Evolutionary conservation across 306 rosid species (phyloP), one percentile per base, ranked within the genome.

Genomic region (Adenanthera pavonina): DNA sequence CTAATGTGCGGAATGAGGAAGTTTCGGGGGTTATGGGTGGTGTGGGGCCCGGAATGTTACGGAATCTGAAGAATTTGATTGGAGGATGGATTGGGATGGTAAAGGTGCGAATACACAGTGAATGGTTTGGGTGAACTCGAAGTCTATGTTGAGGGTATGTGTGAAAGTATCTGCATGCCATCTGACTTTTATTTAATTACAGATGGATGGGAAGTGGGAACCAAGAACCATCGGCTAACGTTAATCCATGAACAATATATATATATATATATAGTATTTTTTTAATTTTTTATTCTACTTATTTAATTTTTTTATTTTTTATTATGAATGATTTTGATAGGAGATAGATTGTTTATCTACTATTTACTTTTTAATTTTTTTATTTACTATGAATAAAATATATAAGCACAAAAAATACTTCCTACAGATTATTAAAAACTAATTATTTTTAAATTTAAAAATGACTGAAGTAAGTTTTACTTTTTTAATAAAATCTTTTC

Each of bases 1-100:
- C 84, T 74, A 80, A 85, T 53, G 0, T 33, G 83, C 36, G 11
- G 78, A 73, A 7, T 0, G 56, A 4, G 47, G 89, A 88, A 85
- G 90, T 78, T 84, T 87, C 87, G 61, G 46, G 71, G 61, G 69
- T 51, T 14, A 2, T 44, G 48, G 2, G 19, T 13, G 0, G 5
- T 20, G 47, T 0, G 40, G 52, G 74, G 25, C 82, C 76, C 81
- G 13, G 0, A 5, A 54, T 56, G 0, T 0, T 1, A 57, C 20
- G 38, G 82, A 61, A 43, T 57, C 57, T 19, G 38, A 5, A 9
- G 19, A 52, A 4, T 67, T 53, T 51, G 49, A 78, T 48, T 74
- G 75, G 85, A 57, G 44, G 83, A 7, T 60, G 76, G 57, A 77
- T 35, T 48, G 36, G 43, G 20, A 56, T 1, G 30, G 65, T 79